Conservation (phyloP, 768 basidiomycete genomes). For the Cystofilobasidium capitatum region DNA sequence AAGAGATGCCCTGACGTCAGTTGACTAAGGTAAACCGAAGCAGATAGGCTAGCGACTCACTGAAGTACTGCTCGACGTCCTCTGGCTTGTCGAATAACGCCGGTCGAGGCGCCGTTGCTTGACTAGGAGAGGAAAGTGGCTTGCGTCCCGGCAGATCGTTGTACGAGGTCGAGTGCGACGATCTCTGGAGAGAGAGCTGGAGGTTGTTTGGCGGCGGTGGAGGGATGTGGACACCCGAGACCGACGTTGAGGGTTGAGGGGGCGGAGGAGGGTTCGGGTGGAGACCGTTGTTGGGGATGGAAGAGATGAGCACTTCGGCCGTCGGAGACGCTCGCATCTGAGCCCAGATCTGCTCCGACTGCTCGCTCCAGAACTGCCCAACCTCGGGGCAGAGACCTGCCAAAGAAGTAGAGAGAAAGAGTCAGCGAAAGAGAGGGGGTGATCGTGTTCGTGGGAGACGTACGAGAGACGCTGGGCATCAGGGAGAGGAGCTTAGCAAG, state of each 20-base stretch:
- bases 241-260: neutral
- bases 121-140: neutral
- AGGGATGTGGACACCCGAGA: neutral
- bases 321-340: conserved; percentile 9
- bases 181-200: neutral
- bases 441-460: neutral
- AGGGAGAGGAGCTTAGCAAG: conserved; percentile 21
- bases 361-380: conserved; percentile 8
- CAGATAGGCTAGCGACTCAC: neutral
- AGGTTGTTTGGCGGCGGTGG: neutral
- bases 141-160: neutral
- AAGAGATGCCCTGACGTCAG: neutral
- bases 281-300: conserved; percentile 1
- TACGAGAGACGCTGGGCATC: conserved; percentile 16
- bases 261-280: neutral
- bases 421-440: neutral
- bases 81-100: neutral
- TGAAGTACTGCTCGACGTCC: conserved; percentile 10
- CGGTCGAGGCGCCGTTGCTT: neutral
- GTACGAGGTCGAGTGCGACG: neutral
- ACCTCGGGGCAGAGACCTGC: neutral
- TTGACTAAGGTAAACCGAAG: neutral
- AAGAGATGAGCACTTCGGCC: neutral
- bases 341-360: conserved; percentile 9
- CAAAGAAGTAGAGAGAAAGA: too few relatives aligned